These are phyloP conservation scores for Moringa oleifera DNA, from an alignment of 345 rosid species.

Conservation along the genomic window DNA sequence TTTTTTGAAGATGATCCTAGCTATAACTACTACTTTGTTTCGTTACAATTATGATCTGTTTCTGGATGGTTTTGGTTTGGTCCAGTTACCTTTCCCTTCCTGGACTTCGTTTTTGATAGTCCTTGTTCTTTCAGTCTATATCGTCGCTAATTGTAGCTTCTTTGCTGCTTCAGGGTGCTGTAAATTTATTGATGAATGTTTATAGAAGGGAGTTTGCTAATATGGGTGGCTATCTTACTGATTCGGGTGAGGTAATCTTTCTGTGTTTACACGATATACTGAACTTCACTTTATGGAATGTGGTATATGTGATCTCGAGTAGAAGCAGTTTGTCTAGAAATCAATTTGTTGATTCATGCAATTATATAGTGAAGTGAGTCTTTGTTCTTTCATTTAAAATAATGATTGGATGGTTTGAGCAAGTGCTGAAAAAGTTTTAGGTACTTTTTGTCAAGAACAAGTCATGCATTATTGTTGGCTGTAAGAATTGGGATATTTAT, in stretches of 20 bases:
- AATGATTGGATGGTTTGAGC: too few species aligned
- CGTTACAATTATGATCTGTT: not conserved
- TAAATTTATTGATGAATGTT: slow-evolving; percentile 83
- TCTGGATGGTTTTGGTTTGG: too few species aligned
- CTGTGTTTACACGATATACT: not conserved
- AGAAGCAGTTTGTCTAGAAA: not conserved
- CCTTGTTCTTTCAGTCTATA: not conserved
- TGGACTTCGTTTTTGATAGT: not conserved
- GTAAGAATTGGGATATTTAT: too few species aligned
- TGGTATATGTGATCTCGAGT: not conserved
- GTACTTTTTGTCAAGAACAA: too few species aligned
- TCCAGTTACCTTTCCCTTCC: not conserved
- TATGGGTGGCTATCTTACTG: slow-evolving; percentile 97
- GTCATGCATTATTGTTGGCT: too few species aligned
- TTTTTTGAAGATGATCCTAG: not conserved
- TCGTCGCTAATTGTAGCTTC: slow-evolving; percentile 12
- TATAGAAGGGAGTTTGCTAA: slow-evolving; percentile 82
- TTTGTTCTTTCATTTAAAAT: too few species aligned
- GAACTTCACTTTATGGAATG: too few species aligned
- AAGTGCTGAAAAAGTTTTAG: too few species aligned
- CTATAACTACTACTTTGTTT: not conserved
- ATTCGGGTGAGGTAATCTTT: slow-evolving; percentile 90
- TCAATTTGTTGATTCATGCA: too few species aligned
- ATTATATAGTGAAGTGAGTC: too few species aligned
- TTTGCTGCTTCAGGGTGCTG: slow-evolving; percentile 75